Base-by-base conservation (phyloP, 192 early-diverging fungal genomes). In the Linnemannia elongata region DNA sequence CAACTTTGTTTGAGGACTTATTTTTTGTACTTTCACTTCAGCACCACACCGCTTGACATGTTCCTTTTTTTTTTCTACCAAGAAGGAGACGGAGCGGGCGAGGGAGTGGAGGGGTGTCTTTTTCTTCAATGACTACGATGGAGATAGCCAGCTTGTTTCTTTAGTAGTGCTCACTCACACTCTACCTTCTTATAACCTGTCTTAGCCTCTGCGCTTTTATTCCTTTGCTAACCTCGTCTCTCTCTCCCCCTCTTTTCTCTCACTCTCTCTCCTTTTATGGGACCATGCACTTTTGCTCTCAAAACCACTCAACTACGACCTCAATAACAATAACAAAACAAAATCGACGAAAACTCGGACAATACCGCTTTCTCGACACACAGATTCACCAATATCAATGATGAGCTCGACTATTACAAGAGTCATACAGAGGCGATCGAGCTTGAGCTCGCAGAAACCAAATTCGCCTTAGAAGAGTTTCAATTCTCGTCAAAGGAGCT, bases 361-460 rank as follows among this genome's bases (percentile, higher is more conserved):
- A 30, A 66, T 66, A 66, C 60, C 9, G 9, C 60, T 24, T 66
- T 13, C 60, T 33, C 30, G 60, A 30, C 27, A 12, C 5, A 15
- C 38, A 87, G 85, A 41, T 90, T 90, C 52, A 33, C 76, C 68
- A 81, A 74, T 30, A 72, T 88, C 30, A 91, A 95, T 63, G 95
- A 94, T 36, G 95, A 95, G 77, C 88, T 93, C 30, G 92, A 90
- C 49, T 94, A 94, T 84, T 96, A 93, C 88, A 92, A 94, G 81
- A 75, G 76, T 15, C 82, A 87, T 74, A 74, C 92, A 30, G 77
- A 90, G 30, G 78, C 89, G 45, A 82, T 94, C 41, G 93, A 94
- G 71, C 79, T 90, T 33, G 90, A 87, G n/a, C 81, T 95, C 33
- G 79, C 81, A 42, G 90, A 94, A 45, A 95, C 93, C 38, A 91